Conservation (phyloP, 768 basidiomycete genomes). For the Pholiota conissans region DNA sequence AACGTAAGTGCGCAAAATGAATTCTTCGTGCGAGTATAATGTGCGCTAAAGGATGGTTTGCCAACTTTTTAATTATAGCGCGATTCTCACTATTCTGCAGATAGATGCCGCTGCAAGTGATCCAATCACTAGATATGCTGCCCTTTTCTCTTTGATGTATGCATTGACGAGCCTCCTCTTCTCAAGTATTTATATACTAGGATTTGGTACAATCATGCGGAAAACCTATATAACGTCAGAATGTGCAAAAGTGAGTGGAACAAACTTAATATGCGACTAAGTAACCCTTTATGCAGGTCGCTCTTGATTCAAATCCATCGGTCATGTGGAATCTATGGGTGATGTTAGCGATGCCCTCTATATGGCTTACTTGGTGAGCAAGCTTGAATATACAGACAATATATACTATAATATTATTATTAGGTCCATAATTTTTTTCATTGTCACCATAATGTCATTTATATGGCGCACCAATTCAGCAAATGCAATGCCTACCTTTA, state of each 20-base stretch:
- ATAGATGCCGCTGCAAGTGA: constrained; percentile 41
- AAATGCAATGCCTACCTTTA: background rate
- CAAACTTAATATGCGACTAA: constrained; percentile 7
- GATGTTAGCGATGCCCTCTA: constrained; percentile 58
- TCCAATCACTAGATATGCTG: constrained; percentile 52
- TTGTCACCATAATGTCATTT: constrained; percentile 55
- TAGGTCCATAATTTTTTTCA: constrained; percentile 61
- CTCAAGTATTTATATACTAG: constrained; percentile 61
- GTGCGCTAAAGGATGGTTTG: background rate
- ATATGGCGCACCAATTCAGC: constrained; percentile 53
- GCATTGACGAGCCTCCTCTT: constrained; percentile 60
- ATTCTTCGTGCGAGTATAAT: no score
- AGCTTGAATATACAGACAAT: background rate
- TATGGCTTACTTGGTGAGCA: constrained; percentile 60
- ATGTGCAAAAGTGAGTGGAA: constrained; percentile 43
- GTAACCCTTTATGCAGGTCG: no score
- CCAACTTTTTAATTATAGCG: constrained; percentile 14
- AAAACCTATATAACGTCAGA: constrained; percentile 57
- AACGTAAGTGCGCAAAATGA: constrained; percentile 23
- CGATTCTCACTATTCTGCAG: constrained; percentile 31
- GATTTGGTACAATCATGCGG: constrained; percentile 65
- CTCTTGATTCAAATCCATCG: no score
- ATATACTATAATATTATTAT: no score
- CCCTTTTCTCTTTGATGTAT: constrained; percentile 54
- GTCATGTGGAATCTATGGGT: constrained; percentile 71